A percentile compares a stretch with the other conserved stretches of the same genome.
Evolutionary conservation across 768 basidiomycete species (phyloP).

Genomic region (Thelephora ganbajun): DNA sequence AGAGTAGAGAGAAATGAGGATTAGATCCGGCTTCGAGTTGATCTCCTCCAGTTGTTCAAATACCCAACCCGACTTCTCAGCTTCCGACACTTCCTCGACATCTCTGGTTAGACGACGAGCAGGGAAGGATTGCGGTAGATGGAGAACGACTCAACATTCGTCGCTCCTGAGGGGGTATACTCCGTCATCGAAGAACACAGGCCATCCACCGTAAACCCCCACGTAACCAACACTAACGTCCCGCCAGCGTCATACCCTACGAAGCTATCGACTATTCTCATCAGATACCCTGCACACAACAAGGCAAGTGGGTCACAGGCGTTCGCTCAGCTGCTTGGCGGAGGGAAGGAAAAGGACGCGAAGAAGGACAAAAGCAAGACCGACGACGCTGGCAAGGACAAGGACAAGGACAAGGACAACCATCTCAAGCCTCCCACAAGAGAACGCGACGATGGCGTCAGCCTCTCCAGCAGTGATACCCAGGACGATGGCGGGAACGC

Average conservation of each 20-base stretch:
- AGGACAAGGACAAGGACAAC: slow-evolving; percentile 30
- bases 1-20: background rate
- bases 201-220: slow-evolving; percentile 30
- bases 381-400: slow-evolving; percentile 28
- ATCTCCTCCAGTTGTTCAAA: too few species aligned
- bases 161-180: slow-evolving; percentile 85
- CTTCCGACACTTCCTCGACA: too few species aligned
- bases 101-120: too few species aligned
- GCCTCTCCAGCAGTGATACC: slow-evolving; percentile 74
- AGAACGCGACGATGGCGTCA: slow-evolving; percentile 39
- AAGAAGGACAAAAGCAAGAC: slow-evolving; percentile 22
- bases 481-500: slow-evolving; percentile 37
- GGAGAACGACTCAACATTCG: slow-evolving; percentile 77
- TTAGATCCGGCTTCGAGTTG: background rate
- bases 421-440: slow-evolving; percentile 13
- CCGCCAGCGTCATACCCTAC: slow-evolving; percentile 36
- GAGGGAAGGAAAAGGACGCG: slow-evolving; percentile 41
- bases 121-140: slow-evolving; percentile 22
- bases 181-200: slow-evolving; percentile 80
- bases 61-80: too few species aligned
- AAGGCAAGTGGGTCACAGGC: slow-evolving; percentile 45
- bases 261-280: slow-evolving; percentile 42
- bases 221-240: slow-evolving; percentile 21
- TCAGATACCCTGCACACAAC: slow-evolving; percentile 40
- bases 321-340: slow-evolving; percentile 53